phyloP scores from a whole-genome alignment of 345 rosid species.

The Physaria fendleri region DNA sequence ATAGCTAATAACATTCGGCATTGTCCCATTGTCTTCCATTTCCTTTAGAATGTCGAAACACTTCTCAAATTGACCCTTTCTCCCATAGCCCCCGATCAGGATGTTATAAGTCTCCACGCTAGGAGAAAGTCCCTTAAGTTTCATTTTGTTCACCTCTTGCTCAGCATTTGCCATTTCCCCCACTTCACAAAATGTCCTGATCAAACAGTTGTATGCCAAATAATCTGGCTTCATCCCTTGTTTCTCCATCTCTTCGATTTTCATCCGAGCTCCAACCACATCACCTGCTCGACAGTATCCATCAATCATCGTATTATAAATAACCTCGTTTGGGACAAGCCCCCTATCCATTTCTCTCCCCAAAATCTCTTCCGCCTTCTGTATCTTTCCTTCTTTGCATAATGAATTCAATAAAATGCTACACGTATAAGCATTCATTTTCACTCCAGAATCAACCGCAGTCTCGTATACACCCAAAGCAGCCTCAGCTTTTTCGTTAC shows the following conservation, averaged over 20 bases:
- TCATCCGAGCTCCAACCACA: conserved; percentile 39
- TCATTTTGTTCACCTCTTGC: conserved; percentile 59
- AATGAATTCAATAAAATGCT: conserved; percentile 55
- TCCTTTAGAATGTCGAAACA: conserved; percentile 69
- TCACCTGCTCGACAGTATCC: conserved; percentile 61
- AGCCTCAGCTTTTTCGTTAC: conserved; percentile 34
- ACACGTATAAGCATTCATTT: conserved; percentile 46
- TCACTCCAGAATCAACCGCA: conserved; percentile 35
- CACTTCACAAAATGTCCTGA: conserved; percentile 48
- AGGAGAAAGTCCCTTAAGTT: conserved; percentile 49
- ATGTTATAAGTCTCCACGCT: conserved; percentile 54
- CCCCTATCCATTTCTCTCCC: conserved; percentile 41
- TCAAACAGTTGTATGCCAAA: conserved; percentile 57
- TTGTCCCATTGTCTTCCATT: conserved; percentile 55
- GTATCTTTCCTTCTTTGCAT: conserved; percentile 56
- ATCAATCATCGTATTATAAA: conserved; percentile 53
- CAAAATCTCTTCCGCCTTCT: conserved; percentile 58
- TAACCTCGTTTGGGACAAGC: conserved; percentile 43
- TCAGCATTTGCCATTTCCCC: conserved; percentile 57
- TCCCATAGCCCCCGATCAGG: conserved; percentile 68
- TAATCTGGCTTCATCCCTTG: conserved; percentile 47
- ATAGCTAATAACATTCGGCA: conserved; percentile 65
- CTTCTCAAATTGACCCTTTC: conserved; percentile 43
- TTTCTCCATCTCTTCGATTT: conserved; percentile 50
- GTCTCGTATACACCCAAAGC: conserved; percentile 46